Conservation (phyloP, 176 grass and related monocot genomes). For the Lolium multiflorum region DNA sequence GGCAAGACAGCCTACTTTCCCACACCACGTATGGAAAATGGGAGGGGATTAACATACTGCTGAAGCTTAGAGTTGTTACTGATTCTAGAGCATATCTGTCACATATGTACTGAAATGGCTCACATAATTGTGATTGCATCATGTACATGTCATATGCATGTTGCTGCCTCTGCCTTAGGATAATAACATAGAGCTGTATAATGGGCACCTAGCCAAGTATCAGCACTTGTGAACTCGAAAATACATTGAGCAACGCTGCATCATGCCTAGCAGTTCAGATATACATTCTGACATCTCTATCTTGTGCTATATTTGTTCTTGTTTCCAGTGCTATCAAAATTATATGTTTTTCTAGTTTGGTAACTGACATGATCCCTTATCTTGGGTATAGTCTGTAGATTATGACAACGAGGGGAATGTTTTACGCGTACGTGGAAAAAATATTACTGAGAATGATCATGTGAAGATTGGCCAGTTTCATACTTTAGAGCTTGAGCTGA, state of each 20-base stretch:
- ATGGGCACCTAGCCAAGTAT: slow-evolving; percentile 1
- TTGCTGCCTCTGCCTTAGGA: not conserved
- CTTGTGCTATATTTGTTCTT: not conserved
- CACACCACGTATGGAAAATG: not conserved
- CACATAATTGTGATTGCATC: not conserved
- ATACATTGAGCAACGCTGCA: not conserved
- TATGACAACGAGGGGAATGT: slow-evolving; percentile 93
- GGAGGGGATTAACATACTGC: not conserved
- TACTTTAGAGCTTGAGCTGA: slow-evolving; percentile 86
- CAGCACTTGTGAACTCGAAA: not conserved
- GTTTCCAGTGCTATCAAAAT: slow-evolving; percentile 14
- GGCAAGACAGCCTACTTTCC: not conserved
- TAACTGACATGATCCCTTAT: slow-evolving; percentile 24
- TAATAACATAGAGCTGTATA: not conserved
- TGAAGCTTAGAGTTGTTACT: not conserved
- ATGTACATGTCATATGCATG: not conserved
- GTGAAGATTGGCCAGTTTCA: slow-evolving; percentile 97
- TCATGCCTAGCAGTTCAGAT: not conserved
- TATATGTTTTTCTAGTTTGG: not conserved
- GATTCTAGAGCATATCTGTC: not conserved
- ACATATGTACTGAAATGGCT: slow-evolving; percentile 5
- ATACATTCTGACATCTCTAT: not conserved
- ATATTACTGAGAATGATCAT: slow-evolving; percentile 84
- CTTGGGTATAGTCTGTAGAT: slow-evolving; percentile 69
- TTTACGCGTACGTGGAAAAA: slow-evolving; percentile 86